Conservation (phyloP, 805 yeast species). For the Barnettozyma vustinii region DNA sequence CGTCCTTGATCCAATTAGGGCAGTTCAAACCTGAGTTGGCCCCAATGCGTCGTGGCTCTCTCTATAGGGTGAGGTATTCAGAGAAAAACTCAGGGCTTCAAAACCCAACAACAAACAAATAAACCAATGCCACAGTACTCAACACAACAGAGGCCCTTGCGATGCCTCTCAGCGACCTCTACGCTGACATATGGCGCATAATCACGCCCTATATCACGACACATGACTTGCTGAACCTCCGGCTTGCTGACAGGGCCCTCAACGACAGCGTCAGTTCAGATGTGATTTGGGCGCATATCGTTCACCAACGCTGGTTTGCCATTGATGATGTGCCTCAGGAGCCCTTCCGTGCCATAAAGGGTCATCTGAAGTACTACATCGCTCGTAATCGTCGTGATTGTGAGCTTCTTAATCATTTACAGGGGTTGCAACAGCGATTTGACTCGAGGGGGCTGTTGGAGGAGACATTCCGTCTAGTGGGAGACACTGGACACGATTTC, state of each 20-base stretch:
- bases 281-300: conserved; percentile 15
- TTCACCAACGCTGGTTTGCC: conserved; percentile 12
- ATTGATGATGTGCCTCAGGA: conserved; percentile 8
- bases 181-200: conserved; percentile 17
- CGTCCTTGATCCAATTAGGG: no score
- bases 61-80: no score
- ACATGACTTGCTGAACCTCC: conserved; percentile 13
- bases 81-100: not conserved
- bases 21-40: no score
- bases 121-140: not conserved
- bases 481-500: conserved; percentile 3
- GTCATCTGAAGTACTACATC: conserved; percentile 4
- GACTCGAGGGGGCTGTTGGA: conserved; percentile 6
- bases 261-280: conserved; percentile 6
- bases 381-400: conserved; percentile 8
- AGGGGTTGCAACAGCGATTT: not conserved
- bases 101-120: not conserved
- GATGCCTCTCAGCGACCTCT: conserved; percentile 12
- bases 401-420: not conserved
- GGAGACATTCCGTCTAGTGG: conserved; percentile 8
- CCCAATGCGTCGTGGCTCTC: no score
- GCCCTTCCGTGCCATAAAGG: not conserved
- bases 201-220: conserved; percentile 4
- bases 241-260: conserved; percentile 6
- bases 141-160: not conserved